Base-by-base conservation (phyloP, 2,329 filamentous ascomycete species). In the Tolypocladium tundrense region DNA sequence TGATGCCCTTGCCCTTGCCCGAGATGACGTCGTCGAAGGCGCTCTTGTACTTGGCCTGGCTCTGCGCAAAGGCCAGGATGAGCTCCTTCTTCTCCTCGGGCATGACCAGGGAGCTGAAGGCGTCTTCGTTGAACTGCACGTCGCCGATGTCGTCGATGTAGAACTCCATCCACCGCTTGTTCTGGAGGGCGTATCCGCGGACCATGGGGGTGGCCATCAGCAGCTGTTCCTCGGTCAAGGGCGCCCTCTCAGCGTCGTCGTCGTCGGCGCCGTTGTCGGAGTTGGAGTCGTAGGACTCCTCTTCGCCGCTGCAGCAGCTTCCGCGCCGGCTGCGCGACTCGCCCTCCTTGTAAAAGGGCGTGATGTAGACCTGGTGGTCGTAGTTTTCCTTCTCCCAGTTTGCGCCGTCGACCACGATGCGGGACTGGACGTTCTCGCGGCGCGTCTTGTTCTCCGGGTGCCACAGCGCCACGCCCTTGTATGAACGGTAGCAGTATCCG, bases 1-100 rank as follows among this genome's bases (percentile, higher is more conserved):
- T 79, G 60, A 79, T 75, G 19, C 77, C 78, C 61, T 74, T 75
- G 58, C 72, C 79, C 70, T 82, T 81, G 54, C 78, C 79, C 11
- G 72, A 72, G 64, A 82, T 80, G 58, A 81, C 70, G 60, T 82
- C 79, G 68, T 81, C 78, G 59, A 81, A 81, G 10, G 62, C 68
- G 16, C 72, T 66, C 40, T 75, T 73, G 48, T 77, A 66, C 61
- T 66, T 66, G 58, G 69, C 71, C 66, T 81, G 78, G 6, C 73
- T 74, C 66, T 79, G 72, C 1, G 77, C 78, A 56, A 82, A 79
- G 2, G 77, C 76, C 8, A 76, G 71, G 61, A 82, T 75, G 11
- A 82, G 70, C 43, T 80, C 76, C 66, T 82, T 82, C 56, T 79
- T 73, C 35, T 76, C 76, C 1, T 72, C 62, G 1, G 77, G 75